Evolutionary conservation across 768 basidiomycete species (phyloP), one percentile per base, ranked within the genome.

Genomic region (Mycena crocata): DNA sequence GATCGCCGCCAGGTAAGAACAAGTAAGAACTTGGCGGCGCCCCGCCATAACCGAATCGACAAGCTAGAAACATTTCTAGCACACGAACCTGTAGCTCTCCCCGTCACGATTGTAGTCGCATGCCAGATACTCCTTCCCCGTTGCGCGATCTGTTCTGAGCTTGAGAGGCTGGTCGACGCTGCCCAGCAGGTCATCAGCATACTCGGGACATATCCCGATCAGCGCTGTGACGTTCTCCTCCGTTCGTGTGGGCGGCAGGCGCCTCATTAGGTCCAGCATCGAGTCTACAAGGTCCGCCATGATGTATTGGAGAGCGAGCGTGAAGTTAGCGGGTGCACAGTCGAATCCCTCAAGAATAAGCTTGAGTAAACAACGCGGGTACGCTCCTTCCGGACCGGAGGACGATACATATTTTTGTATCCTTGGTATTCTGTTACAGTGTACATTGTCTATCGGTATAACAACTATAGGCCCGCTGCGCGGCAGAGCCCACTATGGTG

Each of bases 31-130:
- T 15, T 19, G n/a, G 13, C 26, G 44, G 31, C 21, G 50, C n/a
- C 34, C 35, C 31, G 32, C 50, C 3, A 34, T 4, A 14, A 19
- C 5, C 50, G 9, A 21, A 35, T 35, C 50, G 31, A 28, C 23
- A 30, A 48, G 23, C 26, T 48, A n/a, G 26, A 9, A 30, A 15
- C 46, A 30, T 23, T 7, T 2, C 30, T 17, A 49, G 64, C n/a
- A 45, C 51, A 81, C 87, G 65, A 73, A 93, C 95, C 96, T 84
- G 77, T 93, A 95, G 75, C 93, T 92, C 72, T 96, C 94, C 14
- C 94, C 95, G 76, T 96, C 95, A 32, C 92, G 85, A 80, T 96
- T 96, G 74, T 96, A 98, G 76, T 96, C 94, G 76, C 96, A 96
- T 13, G 92, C 92, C 42, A 99, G 89, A 77, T 95, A 99, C 48